Evolutionary conservation across 2,329 filamentous ascomycete genomes (phyloP), one percentile per base, ranked within the genome.

Genomic region (Penicillium sp.): DNA sequence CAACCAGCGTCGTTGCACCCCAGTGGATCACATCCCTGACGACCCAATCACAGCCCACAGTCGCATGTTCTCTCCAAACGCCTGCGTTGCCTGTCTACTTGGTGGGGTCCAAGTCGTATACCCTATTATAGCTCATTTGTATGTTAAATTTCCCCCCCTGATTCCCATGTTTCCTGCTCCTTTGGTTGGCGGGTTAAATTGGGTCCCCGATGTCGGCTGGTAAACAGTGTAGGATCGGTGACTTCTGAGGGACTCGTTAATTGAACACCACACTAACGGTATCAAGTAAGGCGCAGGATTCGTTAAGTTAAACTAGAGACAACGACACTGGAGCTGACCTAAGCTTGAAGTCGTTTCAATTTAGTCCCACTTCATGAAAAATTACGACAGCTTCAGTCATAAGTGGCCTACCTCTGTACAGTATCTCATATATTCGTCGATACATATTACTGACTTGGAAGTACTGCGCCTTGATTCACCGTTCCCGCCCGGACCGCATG

Each of bases 1-100:
- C 60, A 64, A 66, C 55, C 29, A 50, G 22, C 21, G 19, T 27
- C 22, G 48, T 19, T 1, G 19, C 1, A 11, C 3, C 10, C 19
- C 7, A 21, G 14, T 47, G 45, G 26, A 29, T 8, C n/a, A 10
- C 8, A 4, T 39, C 0, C 11, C 3, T 19, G 4, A 19, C 8
- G 3, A 10, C 16, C 35, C 35, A 39, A 39, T 39, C n/a, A 39
- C 3, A 2, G n/a, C 16, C 9, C n/a, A 10, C 3, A 39, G 3
- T 10, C 8, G n/a, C 7, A 19, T 39, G 11, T 39, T 10, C n/a
- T 19, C 9, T 41, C 39, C 19, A 9, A 22, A 22, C 39, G n/a
- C 19, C 19, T 22, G 19, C 10, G 19, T 41, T 19, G 35, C 35
- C 35, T 19, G 35, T 16, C 31, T 33, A 9, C 9, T 19, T 13